These are phyloP conservation scores for Epichloe brachyelytri DNA, from an alignment of 2,329 filamentous ascomycete species.

Conservation along the genomic window DNA sequence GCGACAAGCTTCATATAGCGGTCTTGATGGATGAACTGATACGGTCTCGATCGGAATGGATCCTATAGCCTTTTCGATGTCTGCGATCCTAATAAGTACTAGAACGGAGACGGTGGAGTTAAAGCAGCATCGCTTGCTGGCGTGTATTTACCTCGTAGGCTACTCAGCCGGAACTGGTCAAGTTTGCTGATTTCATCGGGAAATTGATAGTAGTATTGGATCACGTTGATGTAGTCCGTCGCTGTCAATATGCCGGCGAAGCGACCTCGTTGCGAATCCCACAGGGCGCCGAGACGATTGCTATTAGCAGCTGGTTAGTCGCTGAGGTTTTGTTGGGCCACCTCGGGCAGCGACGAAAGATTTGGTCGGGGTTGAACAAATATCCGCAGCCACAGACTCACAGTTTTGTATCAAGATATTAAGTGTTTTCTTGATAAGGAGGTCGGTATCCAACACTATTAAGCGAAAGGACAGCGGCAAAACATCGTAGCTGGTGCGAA, in stretches of 20 bases:
- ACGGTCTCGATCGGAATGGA: constrained; percentile 86
- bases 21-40: constrained; percentile 81
- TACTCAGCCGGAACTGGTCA: constrained; percentile 86
- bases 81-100: constrained; percentile 31
- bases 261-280: constrained; percentile 85
- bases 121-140: background rate
- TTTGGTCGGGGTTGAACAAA: background rate
- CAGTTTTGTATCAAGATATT: constrained; percentile 94
- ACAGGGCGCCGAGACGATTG: constrained; percentile 92
- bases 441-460: constrained; percentile 86
- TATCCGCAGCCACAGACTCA: constrained; percentile 25
- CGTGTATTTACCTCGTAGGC: constrained; percentile 59
- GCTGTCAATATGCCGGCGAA: constrained; percentile 92
- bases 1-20: constrained; percentile 88
- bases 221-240: constrained; percentile 96
- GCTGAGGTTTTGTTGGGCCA: too few species aligned
- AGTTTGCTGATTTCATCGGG: constrained; percentile 81
- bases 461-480: constrained; percentile 90
- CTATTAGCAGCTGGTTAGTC: constrained; percentile 30
- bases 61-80: constrained; percentile 89
- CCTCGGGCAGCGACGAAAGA: background rate
- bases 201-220: constrained; percentile 98
- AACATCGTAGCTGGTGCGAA: constrained; percentile 95
- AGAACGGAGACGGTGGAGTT: background rate
- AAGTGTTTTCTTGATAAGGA: constrained; percentile 93